Base-by-base conservation (phyloP, 2,329 filamentous ascomycete genomes). In the Penicillium sp. region DNA sequence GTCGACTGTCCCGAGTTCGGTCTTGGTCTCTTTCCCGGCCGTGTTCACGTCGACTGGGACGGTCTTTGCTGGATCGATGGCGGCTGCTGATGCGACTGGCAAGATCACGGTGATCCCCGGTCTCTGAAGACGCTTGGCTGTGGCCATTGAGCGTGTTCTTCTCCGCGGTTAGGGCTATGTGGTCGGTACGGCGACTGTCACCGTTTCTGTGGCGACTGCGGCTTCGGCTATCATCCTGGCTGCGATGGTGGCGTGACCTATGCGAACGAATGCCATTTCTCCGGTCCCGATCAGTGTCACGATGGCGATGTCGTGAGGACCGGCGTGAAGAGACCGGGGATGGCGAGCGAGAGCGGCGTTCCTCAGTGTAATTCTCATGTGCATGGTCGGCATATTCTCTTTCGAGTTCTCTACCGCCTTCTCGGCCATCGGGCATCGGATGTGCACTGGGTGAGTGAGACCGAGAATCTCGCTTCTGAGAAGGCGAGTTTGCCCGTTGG, bases 281-380 rank as follows among this genome's bases (percentile, higher is more conserved):
- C 53, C 70, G 54, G n/a, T 78, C 74, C 41, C 73, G 72, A 28
- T 84, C 79, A 48, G 75, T 76, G 36, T 78, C 81, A 3, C 36
- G 41, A 8, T 54, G 36, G 51, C 80, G 81, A 46, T 80, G 78
- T 53, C 81, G 78, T 33, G 74, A 73, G 5, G 78, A 75, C 38
- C 75, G 79, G 25, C 73, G 72, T 4, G 74, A 74, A 7, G 76
- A 74, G 9, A 80, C 78, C 1, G 77, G 78, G 2, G 86, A 87
- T 4, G 75, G 74, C 4, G 84, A 87, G 41, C 83, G 75, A 0
- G 82, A 81, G 35, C 77, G 75, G 33, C 80, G 76, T 9, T 70
- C 68, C 50, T 73, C 57, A 11, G 27, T 14, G 14, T 28, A 37
- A 7, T 19, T 13, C 48, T 71, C 50, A 13, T 39, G 39, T 15